These are phyloP conservation scores for Hygrophoropsis aurantiaca DNA, from an alignment of 768 basidiomycete species.

Conservation along the genomic window DNA sequence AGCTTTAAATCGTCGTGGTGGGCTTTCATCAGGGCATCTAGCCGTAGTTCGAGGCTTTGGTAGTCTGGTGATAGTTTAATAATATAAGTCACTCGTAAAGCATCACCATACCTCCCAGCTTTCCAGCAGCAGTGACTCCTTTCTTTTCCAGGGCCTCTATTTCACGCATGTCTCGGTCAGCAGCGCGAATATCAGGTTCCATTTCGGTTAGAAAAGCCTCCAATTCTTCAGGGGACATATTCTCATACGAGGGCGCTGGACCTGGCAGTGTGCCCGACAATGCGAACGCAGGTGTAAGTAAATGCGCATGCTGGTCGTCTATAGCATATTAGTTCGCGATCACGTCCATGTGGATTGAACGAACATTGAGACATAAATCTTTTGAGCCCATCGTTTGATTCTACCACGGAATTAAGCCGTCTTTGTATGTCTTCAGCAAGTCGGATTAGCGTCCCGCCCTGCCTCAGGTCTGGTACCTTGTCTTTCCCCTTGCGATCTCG, in stretches of 20 bases:
- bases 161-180: constrained; percentile 80
- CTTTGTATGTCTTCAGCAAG: constrained; percentile 62
- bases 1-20: constrained; percentile 59
- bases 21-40: constrained; percentile 54
- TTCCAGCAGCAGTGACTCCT: constrained; percentile 72
- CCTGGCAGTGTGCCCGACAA: constrained; percentile 60
- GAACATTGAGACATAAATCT: constrained; percentile 76
- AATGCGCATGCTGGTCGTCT: constrained; percentile 79
- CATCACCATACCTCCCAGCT: constrained; percentile 51
- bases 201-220: constrained; percentile 74
- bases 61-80: constrained; percentile 42
- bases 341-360: constrained; percentile 19
- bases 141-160: constrained; percentile 69
- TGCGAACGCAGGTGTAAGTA: constrained; percentile 74
- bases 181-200: constrained; percentile 81
- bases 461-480: constrained; percentile 39
- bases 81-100: not conserved
- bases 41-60: constrained; percentile 64
- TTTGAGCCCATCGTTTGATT: constrained; percentile 68
- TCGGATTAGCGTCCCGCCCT: constrained; percentile 55
- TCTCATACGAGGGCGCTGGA: constrained; percentile 52
- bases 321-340: constrained; percentile 4
- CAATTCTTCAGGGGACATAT: constrained; percentile 66
- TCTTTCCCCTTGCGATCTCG: constrained; percentile 41
- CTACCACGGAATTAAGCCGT: constrained; percentile 55